Evolutionary conservation across 2,329 filamentous ascomycete species (phyloP).

Genomic region (Helotiales sp.): DNA sequence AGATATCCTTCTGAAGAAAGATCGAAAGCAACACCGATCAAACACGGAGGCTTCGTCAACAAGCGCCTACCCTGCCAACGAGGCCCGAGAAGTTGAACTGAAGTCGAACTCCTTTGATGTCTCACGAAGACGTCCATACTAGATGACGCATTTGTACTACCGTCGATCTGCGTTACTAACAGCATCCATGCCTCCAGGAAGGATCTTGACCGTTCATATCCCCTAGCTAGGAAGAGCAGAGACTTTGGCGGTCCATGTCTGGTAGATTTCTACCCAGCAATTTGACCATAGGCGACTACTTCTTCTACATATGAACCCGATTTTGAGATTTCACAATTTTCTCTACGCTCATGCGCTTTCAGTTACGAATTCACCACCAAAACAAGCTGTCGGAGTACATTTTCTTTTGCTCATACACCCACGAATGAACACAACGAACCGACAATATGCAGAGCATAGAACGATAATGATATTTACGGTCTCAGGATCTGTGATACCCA

Average conservation of each 20-base stretch:
- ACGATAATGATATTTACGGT: slow-evolving; percentile 9
- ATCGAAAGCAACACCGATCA: slow-evolving; percentile 8
- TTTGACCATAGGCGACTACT: not conserved
- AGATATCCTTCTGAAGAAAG: slow-evolving; percentile 8
- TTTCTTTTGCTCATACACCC: not conserved
- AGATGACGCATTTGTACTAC: not conserved
- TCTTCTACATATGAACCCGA: not conserved
- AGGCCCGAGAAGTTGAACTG: slow-evolving; percentile 54
- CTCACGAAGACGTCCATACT: not conserved
- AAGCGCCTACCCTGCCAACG: slow-evolving; percentile 22
- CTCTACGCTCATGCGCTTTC: not conserved
- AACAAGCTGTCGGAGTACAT: not conserved
- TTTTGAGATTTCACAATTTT: not conserved
- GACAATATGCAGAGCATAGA: not conserved
- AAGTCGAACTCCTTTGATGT: slow-evolving; percentile 32
- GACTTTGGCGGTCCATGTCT: not conserved
- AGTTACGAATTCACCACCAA: not conserved
- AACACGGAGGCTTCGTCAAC: slow-evolving; percentile 12
- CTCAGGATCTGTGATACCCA: slow-evolving; percentile 12
- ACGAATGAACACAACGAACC: not conserved
- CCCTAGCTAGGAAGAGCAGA: not conserved
- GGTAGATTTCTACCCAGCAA: not conserved
- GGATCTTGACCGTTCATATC: not conserved
- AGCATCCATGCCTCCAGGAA: not conserved
- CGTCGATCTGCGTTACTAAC: not conserved